These are phyloP conservation scores for Ophiostoma ulmi DNA, from an alignment of 2,329 filamentous ascomycete species.

Conservation along the genomic window DNA sequence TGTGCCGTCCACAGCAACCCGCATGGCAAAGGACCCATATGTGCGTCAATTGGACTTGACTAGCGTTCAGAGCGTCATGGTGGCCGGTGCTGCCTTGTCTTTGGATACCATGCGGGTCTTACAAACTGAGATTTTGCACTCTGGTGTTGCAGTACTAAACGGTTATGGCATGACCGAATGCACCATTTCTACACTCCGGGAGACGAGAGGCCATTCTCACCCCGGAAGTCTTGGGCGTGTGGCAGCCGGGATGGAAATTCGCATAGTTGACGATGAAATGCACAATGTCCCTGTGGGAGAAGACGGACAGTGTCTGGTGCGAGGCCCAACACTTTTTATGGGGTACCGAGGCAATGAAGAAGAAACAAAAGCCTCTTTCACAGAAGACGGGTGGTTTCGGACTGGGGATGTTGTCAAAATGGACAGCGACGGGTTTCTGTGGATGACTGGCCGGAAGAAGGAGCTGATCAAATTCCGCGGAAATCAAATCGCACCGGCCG, in stretches of 20 bases:
- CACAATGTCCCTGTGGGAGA: neutral
- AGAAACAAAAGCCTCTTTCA: neutral
- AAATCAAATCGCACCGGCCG: constrained; percentile 54
- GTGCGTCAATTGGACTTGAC: neutral
- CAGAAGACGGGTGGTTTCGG: neutral
- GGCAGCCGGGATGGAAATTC: neutral
- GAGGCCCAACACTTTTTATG: neutral
- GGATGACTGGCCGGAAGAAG: constrained; percentile 71
- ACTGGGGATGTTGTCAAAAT: constrained; percentile 64
- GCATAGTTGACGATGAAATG: neutral
- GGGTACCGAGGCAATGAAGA: neutral
- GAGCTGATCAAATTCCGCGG: constrained; percentile 58
- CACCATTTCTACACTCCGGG: neutral
- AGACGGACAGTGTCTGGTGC: neutral
- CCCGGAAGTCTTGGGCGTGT: neutral
- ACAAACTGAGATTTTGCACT: neutral
- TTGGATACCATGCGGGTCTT: neutral
- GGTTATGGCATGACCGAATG: constrained; percentile 4
- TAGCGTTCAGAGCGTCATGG: neutral
- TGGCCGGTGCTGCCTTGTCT: neutral
- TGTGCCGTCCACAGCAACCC: neutral
- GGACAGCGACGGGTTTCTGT: constrained; percentile 48
- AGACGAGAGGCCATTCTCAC: neutral
- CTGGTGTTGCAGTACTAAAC: neutral
- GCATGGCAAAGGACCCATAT: neutral